phyloP scores from a whole-genome alignment of 1,284 basidiomycete genomes.

The Moesziomyces globuligerus region DNA sequence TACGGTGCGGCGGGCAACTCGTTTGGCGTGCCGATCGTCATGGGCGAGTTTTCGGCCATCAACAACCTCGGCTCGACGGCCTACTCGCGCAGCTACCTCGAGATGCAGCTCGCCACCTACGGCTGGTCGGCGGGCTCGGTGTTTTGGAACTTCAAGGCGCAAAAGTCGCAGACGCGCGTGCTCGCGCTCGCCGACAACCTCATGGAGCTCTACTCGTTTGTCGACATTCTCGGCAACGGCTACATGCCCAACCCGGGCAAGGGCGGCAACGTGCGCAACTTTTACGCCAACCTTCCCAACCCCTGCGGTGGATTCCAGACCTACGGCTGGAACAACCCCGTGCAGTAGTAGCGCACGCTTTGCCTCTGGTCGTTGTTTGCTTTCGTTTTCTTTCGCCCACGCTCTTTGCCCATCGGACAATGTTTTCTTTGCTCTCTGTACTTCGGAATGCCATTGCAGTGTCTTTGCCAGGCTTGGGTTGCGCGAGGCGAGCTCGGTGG shows the following conservation, averaged over 20 bases:
- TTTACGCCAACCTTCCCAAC: slow-evolving; percentile 28
- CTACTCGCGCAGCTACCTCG: slow-evolving; percentile 35
- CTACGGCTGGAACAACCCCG: slow-evolving; percentile 31
- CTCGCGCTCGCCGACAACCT: slow-evolving; percentile 20
- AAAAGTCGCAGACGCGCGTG: slow-evolving; percentile 34
- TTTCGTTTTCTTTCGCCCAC: background rate
- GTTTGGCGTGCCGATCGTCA: slow-evolving; percentile 54
- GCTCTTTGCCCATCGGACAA: slow-evolving; percentile 1
- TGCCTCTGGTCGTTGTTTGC: no score
- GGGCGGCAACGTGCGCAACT: slow-evolving; percentile 26
- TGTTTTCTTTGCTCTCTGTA: no score
- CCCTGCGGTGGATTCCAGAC: slow-evolving; percentile 41
- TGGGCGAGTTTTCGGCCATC: slow-evolving; percentile 59
- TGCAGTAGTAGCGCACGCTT: slow-evolving; percentile 2
- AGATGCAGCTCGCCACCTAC: slow-evolving; percentile 60
- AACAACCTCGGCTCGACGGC: slow-evolving; percentile 31
- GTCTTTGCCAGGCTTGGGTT: no score
- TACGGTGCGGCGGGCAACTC: slow-evolving; percentile 27
- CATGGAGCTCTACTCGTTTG: slow-evolving; percentile 49
- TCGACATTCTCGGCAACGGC: slow-evolving; percentile 43
- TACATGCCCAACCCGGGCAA: slow-evolving; percentile 43
- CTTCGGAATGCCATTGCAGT: no score
- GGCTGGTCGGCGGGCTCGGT: slow-evolving; percentile 63
- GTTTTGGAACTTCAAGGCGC: slow-evolving; percentile 63
- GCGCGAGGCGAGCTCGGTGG: no score